Base-by-base conservation (phyloP, 371 early-diverging fungal species). In the Mortierella sp. region DNA sequence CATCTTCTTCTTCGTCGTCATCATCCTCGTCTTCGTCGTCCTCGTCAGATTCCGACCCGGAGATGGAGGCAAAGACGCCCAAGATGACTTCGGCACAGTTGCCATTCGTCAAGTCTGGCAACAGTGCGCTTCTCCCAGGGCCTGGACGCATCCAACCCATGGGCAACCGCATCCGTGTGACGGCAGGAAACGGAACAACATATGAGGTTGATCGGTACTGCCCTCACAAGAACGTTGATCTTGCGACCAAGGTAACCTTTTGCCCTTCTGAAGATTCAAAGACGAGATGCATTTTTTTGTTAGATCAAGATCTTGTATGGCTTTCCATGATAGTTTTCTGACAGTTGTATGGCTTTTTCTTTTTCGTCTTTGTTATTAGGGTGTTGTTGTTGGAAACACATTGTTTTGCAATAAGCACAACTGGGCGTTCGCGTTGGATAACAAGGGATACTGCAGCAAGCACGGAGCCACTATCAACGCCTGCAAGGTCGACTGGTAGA, bases 171-270 rank as follows among this genome's bases (percentile, higher is more conserved):
- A 89, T 93, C 53, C 86, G 87, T 61, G 90, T 93, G 26, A 85
- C 85, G 37, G 87, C 92, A 14, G 69, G 80, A 1, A 76, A 87
- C 71, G 92, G 92, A 19, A 76, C 85, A n/a, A 85, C 89, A 1
- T 93, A 87, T 68, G 93, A 93, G 79, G 90, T 90, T 50, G 92
- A 92, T 79, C 87, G 93, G 40, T 91, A 85, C 73, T 93, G 93
- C 74, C 93, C 93, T 53, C 93, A 93, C 70, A 91, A 93, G 70
- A 85, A 88, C 22, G 90, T 91, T 24, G 93, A 93, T 86, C 85
- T 93, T 53, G 79, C 87, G 37, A 87, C 91, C n/a, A 85, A 81
- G 82, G 87, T 86, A 80, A 64, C 29, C 5, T 26, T 29, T 4
- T 29, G 48, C 1, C n/a, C 39, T 19, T 61, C 37, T 37, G 22